phyloP scores from a whole-genome alignment of 129 eudicot genomes.

The Apium graveolens region DNA sequence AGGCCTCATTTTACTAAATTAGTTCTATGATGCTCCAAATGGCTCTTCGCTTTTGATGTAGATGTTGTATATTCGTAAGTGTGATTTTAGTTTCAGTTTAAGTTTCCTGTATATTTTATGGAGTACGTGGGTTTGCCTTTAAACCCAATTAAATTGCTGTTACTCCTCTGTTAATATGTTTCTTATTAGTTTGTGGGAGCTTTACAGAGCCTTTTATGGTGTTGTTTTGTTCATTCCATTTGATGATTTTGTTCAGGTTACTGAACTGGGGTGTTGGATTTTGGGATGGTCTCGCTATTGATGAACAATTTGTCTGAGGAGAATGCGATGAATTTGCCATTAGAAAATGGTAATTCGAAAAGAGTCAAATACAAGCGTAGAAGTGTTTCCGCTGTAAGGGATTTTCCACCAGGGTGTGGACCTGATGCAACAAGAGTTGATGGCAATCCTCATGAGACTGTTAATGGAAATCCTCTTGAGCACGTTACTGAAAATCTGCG shows the following conservation, averaged over 20 bases:
- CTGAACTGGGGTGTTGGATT: conserved; percentile 1
- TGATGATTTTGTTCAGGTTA: background rate
- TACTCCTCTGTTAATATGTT: background rate
- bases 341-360: conserved; percentile 28
- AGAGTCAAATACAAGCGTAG: conserved; percentile 46
- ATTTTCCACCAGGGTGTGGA: conserved; percentile 65
- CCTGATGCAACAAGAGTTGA: conserved; percentile 18
- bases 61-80: background rate
- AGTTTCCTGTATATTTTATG: no score
- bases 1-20: background rate
- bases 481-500: background rate
- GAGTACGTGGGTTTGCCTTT: no score
- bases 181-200: background rate
- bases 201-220: background rate
- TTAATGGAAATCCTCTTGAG: background rate
- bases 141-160: background rate
- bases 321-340: conserved; percentile 22
- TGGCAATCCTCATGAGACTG: background rate
- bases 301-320: conserved; percentile 22
- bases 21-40: background rate
- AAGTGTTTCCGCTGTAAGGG: conserved; percentile 54
- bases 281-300: conserved; percentile 33
- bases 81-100: no score
- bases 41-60: no score
- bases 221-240: background rate